phyloP scores from a whole-genome alignment of 441 rosid species.

The Adansonia rubrostipa region DNA sequence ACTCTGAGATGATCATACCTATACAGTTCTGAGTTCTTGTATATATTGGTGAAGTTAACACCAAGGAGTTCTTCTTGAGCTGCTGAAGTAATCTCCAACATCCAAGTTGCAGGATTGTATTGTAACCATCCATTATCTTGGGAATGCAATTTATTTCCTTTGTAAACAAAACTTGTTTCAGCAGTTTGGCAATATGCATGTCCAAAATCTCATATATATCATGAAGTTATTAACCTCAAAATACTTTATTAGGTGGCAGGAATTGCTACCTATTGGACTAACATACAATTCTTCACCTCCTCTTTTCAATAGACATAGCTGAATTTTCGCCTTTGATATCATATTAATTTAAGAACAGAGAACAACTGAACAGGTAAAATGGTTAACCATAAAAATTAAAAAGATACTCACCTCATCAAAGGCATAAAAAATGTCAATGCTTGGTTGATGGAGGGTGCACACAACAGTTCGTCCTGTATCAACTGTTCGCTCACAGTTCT shows the following conservation, averaged over 20 bases:
- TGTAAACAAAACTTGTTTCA: not conserved
- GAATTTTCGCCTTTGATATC: conserved; percentile 20
- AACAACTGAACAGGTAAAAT: too few species aligned
- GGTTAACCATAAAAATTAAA: not conserved
- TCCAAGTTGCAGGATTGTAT: conserved; percentile 64
- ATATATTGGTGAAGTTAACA: conserved; percentile 46
- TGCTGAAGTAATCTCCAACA: conserved; percentile 61
- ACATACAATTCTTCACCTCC: conserved; percentile 68
- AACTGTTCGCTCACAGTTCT: conserved; percentile 69
- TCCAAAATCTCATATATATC: not conserved
- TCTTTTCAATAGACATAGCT: conserved; percentile 61
- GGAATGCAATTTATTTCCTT: conserved; percentile 55
- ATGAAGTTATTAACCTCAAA: conserved; percentile 43
- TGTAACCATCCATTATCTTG: conserved; percentile 58
- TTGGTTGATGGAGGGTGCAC: conserved; percentile 78
- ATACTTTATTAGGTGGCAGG: conserved; percentile 28
- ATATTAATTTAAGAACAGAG: not conserved
- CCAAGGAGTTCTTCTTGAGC: conserved; percentile 50
- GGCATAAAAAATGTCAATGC: conserved; percentile 69
- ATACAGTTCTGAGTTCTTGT: conserved; percentile 54
- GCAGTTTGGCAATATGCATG: not conserved
- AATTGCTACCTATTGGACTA: conserved; percentile 63
- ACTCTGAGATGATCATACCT: conserved; percentile 39
- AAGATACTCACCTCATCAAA: conserved; percentile 59
- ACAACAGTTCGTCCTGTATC: conserved; percentile 74